Percentiles rank a stretch among this genome's conserved stretches.
Evolutionary conservation across 139 green algal genomes (phyloP).

Genomic region (Picocystis salinarum): DNA sequence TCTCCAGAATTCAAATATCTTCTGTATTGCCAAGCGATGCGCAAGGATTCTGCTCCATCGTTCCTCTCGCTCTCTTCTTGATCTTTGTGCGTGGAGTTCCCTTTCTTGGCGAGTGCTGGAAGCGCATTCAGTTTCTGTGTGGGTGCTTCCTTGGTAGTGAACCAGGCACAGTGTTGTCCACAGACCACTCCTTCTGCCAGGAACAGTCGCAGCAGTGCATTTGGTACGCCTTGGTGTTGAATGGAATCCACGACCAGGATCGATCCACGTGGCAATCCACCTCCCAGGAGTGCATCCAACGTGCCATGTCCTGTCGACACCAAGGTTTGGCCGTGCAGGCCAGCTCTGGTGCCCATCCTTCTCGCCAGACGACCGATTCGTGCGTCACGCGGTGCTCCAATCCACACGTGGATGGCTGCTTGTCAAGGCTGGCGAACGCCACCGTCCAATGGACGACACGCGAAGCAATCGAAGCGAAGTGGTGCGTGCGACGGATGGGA

Average conservation of each 20-base stretch:
- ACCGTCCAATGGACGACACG: no score
- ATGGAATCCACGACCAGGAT: conserved; percentile 31
- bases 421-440: no score
- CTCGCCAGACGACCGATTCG: no score
- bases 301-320: conserved; percentile 51
- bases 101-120: conserved; percentile 3
- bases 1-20: conserved; percentile 41
- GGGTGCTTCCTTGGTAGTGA: neutral
- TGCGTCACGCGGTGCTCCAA: no score
- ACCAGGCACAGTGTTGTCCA: conserved; percentile 19
- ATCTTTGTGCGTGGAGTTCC: neutral
- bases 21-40: conserved; percentile 72
- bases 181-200: conserved; percentile 40
- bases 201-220: conserved; percentile 59
- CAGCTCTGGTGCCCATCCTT: conserved; percentile 44
- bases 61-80: conserved; percentile 8
- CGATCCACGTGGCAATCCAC: conserved; percentile 44
- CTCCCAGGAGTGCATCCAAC: conserved; percentile 46
- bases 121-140: neutral
- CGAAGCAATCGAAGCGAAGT: no score
- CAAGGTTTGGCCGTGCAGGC: conserved; percentile 46
- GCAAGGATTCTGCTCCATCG: conserved; percentile 26
- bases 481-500: no score
- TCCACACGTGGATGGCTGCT: no score
- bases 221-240: no score